Evolutionary conservation across 305 asterid genomes (phyloP), one percentile per base, ranked within the genome.

Genomic region (Solanum hybrid): DNA sequence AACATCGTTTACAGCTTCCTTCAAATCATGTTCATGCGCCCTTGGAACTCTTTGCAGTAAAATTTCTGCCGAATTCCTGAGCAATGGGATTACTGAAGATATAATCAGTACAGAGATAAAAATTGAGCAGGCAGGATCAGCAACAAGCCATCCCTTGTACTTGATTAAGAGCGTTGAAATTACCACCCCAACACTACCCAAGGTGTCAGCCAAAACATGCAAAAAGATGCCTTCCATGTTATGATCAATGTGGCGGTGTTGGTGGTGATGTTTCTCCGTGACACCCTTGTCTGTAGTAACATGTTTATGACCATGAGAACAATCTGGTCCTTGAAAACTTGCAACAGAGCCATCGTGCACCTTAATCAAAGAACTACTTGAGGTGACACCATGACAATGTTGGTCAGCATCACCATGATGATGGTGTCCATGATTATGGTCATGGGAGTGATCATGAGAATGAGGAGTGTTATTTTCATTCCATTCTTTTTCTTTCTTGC

Each of bases 161-260:
- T 96, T 90, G 90, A 96, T 97, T 75, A 97, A 90, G 26, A 97
- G 94, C 84, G 99, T 96, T 3, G 99, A 94, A 88, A 95, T 91
- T 73, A 95, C 98, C 78, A 97, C 99, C 84, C 99, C 99, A 6
- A 97, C 95, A 34, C 99, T 97, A 78, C 99, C 99, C 94, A 97
- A 1, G 10, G 99, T 97, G 94, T 97, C 99, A 22, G 99, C 99
- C 91, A 97, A 89, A 56, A 97, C 99, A 42, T 97, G 99, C 94
- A 97, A 91, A 94, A 97, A 97, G 86, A 97, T 97, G 89, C 99
- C 99, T 90, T 95, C 98, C 99, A 97, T 95, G 93, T 97, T 97
- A 91, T 96, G 99, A 94, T 97, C 99, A 56, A 94, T 94, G 91
- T 97, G 99, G 91, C 93, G 98, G 85, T 91, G 93, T 78, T 88